Evolutionary conservation across 208 protist genomes (phyloP), one percentile per base, ranked within the genome.

Genomic region (Leishmania tarentolae): DNA sequence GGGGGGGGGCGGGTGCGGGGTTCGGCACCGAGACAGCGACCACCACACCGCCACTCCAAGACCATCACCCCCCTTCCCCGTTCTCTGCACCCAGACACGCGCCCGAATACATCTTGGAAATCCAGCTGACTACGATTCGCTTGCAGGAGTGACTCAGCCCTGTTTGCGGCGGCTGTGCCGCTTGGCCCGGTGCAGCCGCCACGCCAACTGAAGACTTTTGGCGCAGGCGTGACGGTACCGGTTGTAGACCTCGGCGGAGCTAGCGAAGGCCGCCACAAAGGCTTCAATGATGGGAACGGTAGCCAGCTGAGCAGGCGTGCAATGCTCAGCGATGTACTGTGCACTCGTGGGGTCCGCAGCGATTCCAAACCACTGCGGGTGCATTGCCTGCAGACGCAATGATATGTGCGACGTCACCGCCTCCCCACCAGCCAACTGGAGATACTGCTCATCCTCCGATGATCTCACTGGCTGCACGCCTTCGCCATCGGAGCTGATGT

Each of bases 361-460:
- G n/a, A 73, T 9, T 17, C 44, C 63, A 66, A 91, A 88, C 87
- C 88, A 90, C 78, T 83, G 74, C 24, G 90, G 86, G 74, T 94
- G 76, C 31, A 82, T 85, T 35, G 53, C 44, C 21, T 78, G 73
- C 76, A 94, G 79, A 13, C 81, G 72, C 46, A 80, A 63, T 74
- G 75, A 42, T 21, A 92, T 82, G 76, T 87, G 83, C 24, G 82
- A 66, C 52, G 77, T 52, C 74, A 86, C 72, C 47, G 65, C 53
- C 53, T 46, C 72, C 24, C 84, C 81, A 8, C 78, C 82, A 1
- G 77, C 35, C 50, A 83, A 70, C 19, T 75, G 61, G 47, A 82
- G 56, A 31, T 70, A 44, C 71, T 77, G 78, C 65, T 53, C 82
- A 44, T 85, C 77, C 24, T 63, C 83, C 24, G 63, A 78, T 13